These are phyloP conservation scores for Penicillium sp. DNA, from an alignment of 2,329 filamentous ascomycete species.

Conservation along the genomic window DNA sequence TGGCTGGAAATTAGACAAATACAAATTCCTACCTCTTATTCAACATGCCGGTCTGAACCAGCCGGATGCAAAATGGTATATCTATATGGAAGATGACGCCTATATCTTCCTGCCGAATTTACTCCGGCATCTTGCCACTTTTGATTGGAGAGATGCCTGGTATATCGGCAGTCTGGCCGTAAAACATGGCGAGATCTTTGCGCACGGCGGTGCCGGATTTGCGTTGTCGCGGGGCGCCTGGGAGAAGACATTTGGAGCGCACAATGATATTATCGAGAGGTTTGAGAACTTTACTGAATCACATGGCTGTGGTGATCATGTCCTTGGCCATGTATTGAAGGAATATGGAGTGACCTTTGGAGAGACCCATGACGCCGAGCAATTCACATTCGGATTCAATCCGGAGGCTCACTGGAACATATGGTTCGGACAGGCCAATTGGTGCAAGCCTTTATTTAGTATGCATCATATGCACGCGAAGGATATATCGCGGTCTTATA, in stretches of 20 bases:
- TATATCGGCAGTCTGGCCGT: conserved; percentile 52
- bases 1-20: conserved; percentile 57
- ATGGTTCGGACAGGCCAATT: conserved; percentile 38
- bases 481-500: conserved; percentile 23
- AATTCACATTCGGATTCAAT: conserved; percentile 45
- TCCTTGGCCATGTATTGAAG: conserved; percentile 47
- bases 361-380: conserved; percentile 49
- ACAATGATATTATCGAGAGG: conserved; percentile 43
- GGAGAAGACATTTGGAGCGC: conserved; percentile 42
- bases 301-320: conserved; percentile 53
- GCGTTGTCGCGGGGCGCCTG: conserved; percentile 51
- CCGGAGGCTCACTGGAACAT: conserved; percentile 22
- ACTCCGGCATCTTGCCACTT: conserved; percentile 43
- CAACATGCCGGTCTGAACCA: conserved; percentile 50
- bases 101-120: conserved; percentile 56
- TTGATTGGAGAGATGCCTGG: conserved; percentile 43
- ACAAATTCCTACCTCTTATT: conserved; percentile 59
- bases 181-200: conserved; percentile 45
- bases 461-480: conserved; percentile 24
- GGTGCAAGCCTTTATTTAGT: conserved; percentile 51
- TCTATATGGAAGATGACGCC: conserved; percentile 58
- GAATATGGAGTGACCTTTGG: conserved; percentile 48
- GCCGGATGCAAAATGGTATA: conserved; percentile 55
- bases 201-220: conserved; percentile 55
- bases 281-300: conserved; percentile 38